Percentiles rank a stretch among this genome's conserved stretches.
phyloP scores from a whole-genome alignment of 2,329 filamentous ascomycete genomes.

The Dactylellina leptospora region DNA sequence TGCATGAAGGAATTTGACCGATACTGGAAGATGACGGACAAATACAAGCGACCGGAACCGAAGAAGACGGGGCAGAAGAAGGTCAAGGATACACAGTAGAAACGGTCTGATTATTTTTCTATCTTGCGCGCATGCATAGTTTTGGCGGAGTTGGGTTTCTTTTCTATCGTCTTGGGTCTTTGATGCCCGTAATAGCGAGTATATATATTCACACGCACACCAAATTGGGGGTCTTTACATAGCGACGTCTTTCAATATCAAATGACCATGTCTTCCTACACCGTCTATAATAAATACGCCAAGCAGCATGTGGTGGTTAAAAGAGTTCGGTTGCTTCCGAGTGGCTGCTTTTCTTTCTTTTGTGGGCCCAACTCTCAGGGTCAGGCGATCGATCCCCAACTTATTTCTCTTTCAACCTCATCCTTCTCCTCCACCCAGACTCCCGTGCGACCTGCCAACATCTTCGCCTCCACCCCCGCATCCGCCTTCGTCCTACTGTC shows the following conservation, averaged over 20 bases:
- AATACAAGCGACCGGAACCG: slow-evolving; percentile 14
- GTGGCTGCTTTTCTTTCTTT: not conserved
- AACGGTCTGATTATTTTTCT: not conserved
- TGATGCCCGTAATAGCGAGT: not conserved
- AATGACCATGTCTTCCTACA: too few species aligned
- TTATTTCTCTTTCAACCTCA: not conserved
- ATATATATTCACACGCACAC: not conserved
- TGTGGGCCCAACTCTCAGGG: not conserved
- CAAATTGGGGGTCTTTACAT: not conserved
- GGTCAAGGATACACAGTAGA: not conserved
- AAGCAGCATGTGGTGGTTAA: not conserved
- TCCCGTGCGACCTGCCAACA: not conserved
- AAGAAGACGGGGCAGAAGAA: slow-evolving; percentile 49
- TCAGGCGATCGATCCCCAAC: slow-evolving; percentile 6
- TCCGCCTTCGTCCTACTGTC: not conserved
- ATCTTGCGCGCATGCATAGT: not conserved
- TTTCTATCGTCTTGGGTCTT: not conserved
- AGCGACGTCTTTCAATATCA: not conserved
- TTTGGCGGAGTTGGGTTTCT: not conserved
- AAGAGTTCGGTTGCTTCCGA: not conserved
- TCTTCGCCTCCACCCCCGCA: not conserved
- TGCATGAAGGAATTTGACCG: slow-evolving; percentile 77
- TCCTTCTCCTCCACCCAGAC: not conserved
- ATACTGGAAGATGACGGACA: slow-evolving; percentile 61
- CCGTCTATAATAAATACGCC: not conserved